Percentiles rank a stretch among this genome's conserved stretches.
phyloP scores from a whole-genome alignment of 441 rosid genomes.

The Populus hybrid region DNA sequence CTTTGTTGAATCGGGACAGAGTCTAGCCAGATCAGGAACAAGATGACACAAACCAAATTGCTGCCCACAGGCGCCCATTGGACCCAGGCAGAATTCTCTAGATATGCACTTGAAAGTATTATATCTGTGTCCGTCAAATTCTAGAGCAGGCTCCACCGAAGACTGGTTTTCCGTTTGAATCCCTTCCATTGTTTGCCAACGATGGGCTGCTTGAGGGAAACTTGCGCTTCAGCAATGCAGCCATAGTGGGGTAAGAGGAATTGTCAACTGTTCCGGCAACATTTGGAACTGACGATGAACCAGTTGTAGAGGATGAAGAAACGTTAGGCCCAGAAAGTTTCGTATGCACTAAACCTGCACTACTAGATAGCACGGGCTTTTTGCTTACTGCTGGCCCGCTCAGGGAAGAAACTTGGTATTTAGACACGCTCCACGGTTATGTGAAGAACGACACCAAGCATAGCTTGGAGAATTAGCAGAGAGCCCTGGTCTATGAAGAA shows the following conservation, averaged over 20 bases:
- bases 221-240: not conserved
- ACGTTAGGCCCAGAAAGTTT: not conserved
- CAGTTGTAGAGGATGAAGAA: not conserved
- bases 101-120: not conserved
- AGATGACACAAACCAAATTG: not conserved
- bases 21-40: not conserved
- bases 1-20: not conserved
- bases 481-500: not conserved
- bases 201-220: not conserved
- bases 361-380: not conserved
- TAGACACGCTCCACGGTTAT: not conserved
- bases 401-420: not conserved
- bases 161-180: not conserved
- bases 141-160: not conserved
- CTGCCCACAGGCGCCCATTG: not conserved
- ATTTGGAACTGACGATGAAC: not conserved
- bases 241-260: not conserved
- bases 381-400: not conserved
- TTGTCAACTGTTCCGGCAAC: not conserved
- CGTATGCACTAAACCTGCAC: not conserved
- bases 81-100: not conserved
- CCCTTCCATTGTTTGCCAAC: not conserved
- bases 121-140: not conserved
- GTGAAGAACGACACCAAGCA: not conserved
- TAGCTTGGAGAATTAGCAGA: not conserved